Base-by-base conservation (phyloP, 2,329 filamentous ascomycete species). In the Esteya vermicola region DNA sequence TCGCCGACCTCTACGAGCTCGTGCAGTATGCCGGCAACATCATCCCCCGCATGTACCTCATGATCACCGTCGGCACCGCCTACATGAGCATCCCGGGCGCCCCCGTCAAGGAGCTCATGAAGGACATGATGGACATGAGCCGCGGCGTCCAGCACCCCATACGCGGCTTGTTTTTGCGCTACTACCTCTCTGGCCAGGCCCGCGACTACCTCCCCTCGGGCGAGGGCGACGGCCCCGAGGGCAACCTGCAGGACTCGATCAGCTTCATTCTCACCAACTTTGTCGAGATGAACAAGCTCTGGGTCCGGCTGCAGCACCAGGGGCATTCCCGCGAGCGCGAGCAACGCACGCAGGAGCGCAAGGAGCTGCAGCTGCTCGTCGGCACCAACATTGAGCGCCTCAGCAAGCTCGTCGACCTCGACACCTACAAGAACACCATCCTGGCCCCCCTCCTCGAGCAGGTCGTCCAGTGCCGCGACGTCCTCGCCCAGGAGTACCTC, bases 41-140 rank as follows among this genome's bases (percentile, higher is more conserved):
- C 50, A 81, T 98, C 43, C 91, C 91, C 20, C 79, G 91, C 48
- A 68, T 98, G 46, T 98, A 98, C 59, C 79, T 98, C 44, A 98
- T 98, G 93, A 91, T 98, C 54, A 98, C 93, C 0, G 93, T 98
- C 30, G 91, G 91, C 43, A 98, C 91, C 3, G 93, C 94, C 36
- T 98, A 98, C 67, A 98, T 98, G 91, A 81, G 85, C 21, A 93
- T 98, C 55, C 83, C 91, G 54, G 91, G 96, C 70, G 91, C 93
- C 43, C 91, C 91, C 1, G 91, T 98, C 50, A 98, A 98, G 64
- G 91, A 98, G 67, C 85, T 98, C 47, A 98, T 98, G 91, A 98
- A 98, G 64, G 91, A 98, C 60, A 98, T 98, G 91, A 98, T 98
- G 91, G 91, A 98, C 62, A 98, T 98, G 91, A 96, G 86, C 62